A percentile compares a stretch with the other conserved stretches of the same genome.
Evolutionary conservation across 805 yeast species (phyloP).

Genomic region (Lipomyces yamanashiensis): DNA sequence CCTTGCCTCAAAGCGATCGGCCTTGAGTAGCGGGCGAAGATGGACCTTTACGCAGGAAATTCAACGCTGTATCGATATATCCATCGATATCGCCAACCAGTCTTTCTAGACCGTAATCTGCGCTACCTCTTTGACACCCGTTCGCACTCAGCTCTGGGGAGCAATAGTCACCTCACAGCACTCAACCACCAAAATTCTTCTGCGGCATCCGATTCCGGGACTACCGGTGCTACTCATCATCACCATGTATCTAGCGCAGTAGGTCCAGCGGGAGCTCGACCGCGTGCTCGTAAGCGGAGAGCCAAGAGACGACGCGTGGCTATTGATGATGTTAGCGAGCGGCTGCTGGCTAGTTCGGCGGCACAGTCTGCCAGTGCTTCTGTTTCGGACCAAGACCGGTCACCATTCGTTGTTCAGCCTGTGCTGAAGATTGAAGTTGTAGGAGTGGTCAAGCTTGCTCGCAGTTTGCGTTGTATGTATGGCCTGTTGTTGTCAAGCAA

Average conservation of each 20-base stretch:
- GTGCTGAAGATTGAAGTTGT: slow-evolving; percentile 27
- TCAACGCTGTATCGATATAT: slow-evolving; percentile 28
- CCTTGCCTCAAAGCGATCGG: too few species aligned
- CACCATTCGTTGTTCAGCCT: slow-evolving; percentile 21
- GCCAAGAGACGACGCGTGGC: slow-evolving; percentile 10
- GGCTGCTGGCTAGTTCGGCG: slow-evolving; percentile 10
- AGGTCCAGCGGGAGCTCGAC: background rate
- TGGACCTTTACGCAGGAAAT: slow-evolving; percentile 34
- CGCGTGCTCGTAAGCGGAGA: background rate
- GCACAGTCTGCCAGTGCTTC: slow-evolving; percentile 9
- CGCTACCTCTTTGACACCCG: slow-evolving; percentile 25
- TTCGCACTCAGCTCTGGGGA: too few species aligned
- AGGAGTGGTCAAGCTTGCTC: slow-evolving; percentile 24
- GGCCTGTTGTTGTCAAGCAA: background rate
- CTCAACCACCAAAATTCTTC: slow-evolving; percentile 1
- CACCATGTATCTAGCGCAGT: background rate
- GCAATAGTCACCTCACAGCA: background rate
- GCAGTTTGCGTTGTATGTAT: slow-evolving; percentile 24
- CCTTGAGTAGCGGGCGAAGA: background rate
- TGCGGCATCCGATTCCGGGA: slow-evolving; percentile 12
- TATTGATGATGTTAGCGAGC: slow-evolving; percentile 25
- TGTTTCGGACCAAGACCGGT: slow-evolving; percentile 3
- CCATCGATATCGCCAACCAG: slow-evolving; percentile 28
- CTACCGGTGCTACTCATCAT: background rate
- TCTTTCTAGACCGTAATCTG: slow-evolving; percentile 33